A percentile compares a stretch with the other conserved stretches of the same genome.
Conservation (phyloP, 495 filamentous ascomycete species). For the Penicillium daleae region DNA sequence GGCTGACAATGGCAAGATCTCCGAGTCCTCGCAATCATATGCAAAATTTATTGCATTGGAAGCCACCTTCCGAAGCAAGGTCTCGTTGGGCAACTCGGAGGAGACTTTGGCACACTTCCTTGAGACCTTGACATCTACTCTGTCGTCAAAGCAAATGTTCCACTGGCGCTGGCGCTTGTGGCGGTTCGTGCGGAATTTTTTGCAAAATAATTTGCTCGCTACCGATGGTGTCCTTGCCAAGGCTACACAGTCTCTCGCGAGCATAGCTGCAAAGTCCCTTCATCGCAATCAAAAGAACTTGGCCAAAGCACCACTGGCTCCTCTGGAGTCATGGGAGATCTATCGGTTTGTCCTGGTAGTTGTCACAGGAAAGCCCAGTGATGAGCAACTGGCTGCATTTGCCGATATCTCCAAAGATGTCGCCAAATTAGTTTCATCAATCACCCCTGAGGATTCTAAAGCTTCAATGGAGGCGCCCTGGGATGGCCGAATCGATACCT, state of each 20-base stretch:
- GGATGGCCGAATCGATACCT: slow-evolving; percentile 43
- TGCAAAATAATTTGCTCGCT: slow-evolving; percentile 36
- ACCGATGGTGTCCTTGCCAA: slow-evolving; percentile 23
- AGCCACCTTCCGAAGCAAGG: slow-evolving; percentile 38
- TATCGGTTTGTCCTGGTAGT: slow-evolving; percentile 42
- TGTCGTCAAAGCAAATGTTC: slow-evolving; percentile 41
- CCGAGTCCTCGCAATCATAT: slow-evolving; percentile 38
- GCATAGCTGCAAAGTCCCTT: slow-evolving; percentile 37
- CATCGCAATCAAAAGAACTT: slow-evolving; percentile 38
- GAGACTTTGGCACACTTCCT: slow-evolving; percentile 31
- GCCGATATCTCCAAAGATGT: slow-evolving; percentile 33
- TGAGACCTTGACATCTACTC: slow-evolving; percentile 34
- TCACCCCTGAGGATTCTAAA: slow-evolving; percentile 33
- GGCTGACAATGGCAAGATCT: slow-evolving; percentile 35
- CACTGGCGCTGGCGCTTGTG: slow-evolving; percentile 56
- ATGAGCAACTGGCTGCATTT: slow-evolving; percentile 31
- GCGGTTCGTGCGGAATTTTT: slow-evolving; percentile 43
- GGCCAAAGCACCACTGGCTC: slow-evolving; percentile 28
- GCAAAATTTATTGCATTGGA: slow-evolving; percentile 45
- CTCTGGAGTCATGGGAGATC: slow-evolving; percentile 47
- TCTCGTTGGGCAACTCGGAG: slow-evolving; percentile 27
- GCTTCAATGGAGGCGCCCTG: slow-evolving; percentile 40
- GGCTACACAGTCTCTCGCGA: slow-evolving; percentile 25
- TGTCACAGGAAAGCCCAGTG: slow-evolving; percentile 26
- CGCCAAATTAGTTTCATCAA: slow-evolving; percentile 33